Evolutionary conservation across 768 basidiomycete species (phyloP), one percentile per base, ranked within the genome.

Genomic region (Lactarius sanguifluus): DNA sequence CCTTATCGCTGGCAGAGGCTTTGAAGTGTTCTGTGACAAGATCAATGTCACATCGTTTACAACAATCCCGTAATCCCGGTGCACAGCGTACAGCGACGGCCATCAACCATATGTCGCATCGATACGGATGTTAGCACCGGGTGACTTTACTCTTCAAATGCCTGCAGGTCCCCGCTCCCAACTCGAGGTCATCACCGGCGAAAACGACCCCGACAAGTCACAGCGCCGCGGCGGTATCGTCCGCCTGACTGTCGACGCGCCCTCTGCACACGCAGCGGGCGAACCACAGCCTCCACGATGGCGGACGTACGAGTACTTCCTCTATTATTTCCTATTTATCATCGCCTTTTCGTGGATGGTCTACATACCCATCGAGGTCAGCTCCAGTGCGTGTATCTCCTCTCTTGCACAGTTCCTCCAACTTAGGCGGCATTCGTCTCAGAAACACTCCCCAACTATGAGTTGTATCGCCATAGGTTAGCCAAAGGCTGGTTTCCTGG

Each of bases 401-500:
- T 25, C n/a, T 16, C 23, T 3, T 41, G n/a, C 40, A 38, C 63
- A 64, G n/a, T 20, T 25, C 52, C 25, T 40, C 45, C 8, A 63
- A 47, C 64, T 4, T 30, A 43, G 71, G 64, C 56, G 54, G 47
- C n/a, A 45, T 40, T 10, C 12, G 15, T 38, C 56, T 18, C 70
- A 94, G 92, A 82, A 43, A 82, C 83, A 58, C 88, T 94, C 76
- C 85, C 85, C 2, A 97, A 97, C 73, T 95, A 89, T 71, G 73
- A 71, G 3, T 74, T 80, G 28, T 97, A 87, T 76, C 77, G 79
- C 1, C 71, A 76, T 16, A 80, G 81, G 65, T 77, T 98, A 3
- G 86, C 85, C 0, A 69, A 76, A 0, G 94, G 96, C 0, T 98
- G 96, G 95, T 75, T 98, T 23, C 85, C 88, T 69, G 90, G 88